Evolutionary conservation across 2,329 filamentous ascomycete species (phyloP).

Genomic region (Verticillium klebahnii): DNA sequence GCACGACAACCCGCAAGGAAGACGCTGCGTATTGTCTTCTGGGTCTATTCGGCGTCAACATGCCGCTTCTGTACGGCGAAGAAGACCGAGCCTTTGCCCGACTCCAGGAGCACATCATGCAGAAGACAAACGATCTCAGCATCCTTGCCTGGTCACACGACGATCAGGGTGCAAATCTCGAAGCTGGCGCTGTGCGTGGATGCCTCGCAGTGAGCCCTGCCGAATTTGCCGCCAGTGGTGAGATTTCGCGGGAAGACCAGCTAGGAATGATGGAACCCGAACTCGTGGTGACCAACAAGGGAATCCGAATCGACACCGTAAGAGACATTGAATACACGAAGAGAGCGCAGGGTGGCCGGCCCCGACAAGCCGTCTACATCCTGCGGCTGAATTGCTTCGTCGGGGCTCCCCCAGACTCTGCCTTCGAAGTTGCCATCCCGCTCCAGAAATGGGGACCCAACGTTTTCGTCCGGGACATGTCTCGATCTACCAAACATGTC

Average conservation of each 20-base stretch:
- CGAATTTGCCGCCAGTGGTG: not conserved
- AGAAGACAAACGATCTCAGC: conserved; percentile 3
- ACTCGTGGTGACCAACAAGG: not conserved
- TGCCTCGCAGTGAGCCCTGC: not conserved
- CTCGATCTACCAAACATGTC: not conserved
- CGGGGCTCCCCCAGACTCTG: too few relatives aligned
- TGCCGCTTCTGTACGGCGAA: conserved; percentile 27
- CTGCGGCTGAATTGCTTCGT: not conserved
- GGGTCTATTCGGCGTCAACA: conserved; percentile 27
- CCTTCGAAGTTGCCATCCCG: not conserved
- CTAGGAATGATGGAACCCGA: not conserved
- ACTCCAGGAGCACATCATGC: conserved; percentile 10
- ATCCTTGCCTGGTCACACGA: conserved; percentile 3
- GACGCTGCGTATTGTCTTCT: conserved; percentile 26
- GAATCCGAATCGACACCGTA: not conserved
- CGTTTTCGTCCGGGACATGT: not conserved
- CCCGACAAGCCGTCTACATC: not conserved
- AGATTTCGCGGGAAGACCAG: not conserved
- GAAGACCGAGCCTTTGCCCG: conserved; percentile 12
- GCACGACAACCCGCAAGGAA: conserved; percentile 22
- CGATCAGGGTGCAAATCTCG: not conserved
- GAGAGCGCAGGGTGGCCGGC: not conserved
- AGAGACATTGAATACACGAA: not conserved
- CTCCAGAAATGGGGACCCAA: not conserved
- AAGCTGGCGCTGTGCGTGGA: not conserved